phyloP scores from a whole-genome alignment of 2,329 filamentous ascomycete genomes.

The Pyrenophora graminea region DNA sequence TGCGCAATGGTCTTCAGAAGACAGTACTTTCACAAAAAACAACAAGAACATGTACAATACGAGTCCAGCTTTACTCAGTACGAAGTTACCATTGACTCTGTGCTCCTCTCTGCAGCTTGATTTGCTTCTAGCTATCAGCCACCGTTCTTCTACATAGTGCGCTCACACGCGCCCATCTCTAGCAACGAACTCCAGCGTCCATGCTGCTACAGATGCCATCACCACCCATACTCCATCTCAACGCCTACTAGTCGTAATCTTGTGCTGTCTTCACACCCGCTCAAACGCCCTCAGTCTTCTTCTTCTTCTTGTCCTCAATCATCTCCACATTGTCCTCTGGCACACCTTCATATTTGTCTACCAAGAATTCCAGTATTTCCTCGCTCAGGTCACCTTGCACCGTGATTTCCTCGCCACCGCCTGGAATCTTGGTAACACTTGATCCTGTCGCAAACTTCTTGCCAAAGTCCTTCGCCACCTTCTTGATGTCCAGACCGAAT shows the following conservation, averaged over 20 bases:
- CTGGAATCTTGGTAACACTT: constrained; percentile 85
- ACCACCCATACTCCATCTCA: not conserved
- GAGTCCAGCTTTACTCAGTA: too few relatives aligned
- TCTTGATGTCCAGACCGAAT: constrained; percentile 91
- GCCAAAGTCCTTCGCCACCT: constrained; percentile 92
- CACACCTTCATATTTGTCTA: constrained; percentile 86
- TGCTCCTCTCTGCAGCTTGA: not conserved
- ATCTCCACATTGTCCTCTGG: constrained; percentile 94
- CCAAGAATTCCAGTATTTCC: constrained; percentile 87
- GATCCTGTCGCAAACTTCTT: constrained; percentile 98
- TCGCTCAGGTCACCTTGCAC: constrained; percentile 96
- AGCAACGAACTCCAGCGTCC: constrained; percentile 1
- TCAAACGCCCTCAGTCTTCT: constrained; percentile 48
- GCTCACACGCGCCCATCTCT: not conserved
- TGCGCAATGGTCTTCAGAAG: too few relatives aligned
- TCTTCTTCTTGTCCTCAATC: constrained; percentile 96
- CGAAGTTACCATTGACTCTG: not conserved
- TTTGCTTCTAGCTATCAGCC: not conserved
- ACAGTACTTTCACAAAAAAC: too few relatives aligned
- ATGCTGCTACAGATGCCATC: not conserved
- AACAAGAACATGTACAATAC: too few relatives aligned
- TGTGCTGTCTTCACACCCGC: not conserved
- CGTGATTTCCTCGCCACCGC: constrained; percentile 92
- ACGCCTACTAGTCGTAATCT: not conserved
- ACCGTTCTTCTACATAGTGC: not conserved